phyloP scores from a whole-genome alignment of 176 grass and related monocot species.

The Calamus simplicifolius region DNA sequence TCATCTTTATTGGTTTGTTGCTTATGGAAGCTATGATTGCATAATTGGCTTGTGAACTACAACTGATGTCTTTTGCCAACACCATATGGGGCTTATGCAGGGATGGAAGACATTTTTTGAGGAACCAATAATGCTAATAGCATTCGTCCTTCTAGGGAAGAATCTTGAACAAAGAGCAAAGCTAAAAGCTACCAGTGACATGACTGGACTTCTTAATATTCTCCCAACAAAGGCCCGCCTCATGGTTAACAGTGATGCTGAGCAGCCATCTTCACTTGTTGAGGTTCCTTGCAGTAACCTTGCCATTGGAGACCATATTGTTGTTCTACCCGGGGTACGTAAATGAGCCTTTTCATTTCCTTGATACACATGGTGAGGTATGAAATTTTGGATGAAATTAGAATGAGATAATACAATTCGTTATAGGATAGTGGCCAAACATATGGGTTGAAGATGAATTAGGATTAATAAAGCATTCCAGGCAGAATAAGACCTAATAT shows the following conservation, averaged over 20 bases:
- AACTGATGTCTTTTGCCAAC: conserved; percentile 10
- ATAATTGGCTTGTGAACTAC: background rate
- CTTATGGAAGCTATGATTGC: background rate
- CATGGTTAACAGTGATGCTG: conserved; percentile 48
- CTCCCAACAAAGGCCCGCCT: conserved; percentile 88
- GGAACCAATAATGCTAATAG: conserved; percentile 96
- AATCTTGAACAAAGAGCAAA: conserved; percentile 96
- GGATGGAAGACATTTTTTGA: conserved; percentile 99
- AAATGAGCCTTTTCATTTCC: background rate
- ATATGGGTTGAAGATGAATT: no score
- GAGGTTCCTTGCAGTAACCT: conserved; percentile 86
- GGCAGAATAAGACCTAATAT: no score
- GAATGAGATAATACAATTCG: no score
- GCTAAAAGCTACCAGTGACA: conserved; percentile 93
- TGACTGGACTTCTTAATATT: conserved; percentile 91
- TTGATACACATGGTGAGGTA: no score
- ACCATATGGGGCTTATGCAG: conserved; percentile 40
- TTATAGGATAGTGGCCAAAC: no score
- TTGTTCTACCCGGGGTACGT: conserved; percentile 87
- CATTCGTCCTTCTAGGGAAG: conserved; percentile 94
- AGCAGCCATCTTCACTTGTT: conserved; percentile 56
- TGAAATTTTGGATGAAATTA: no score
- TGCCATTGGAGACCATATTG: conserved; percentile 62
- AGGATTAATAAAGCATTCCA: no score
- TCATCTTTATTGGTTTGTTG: no score